Evolutionary conservation across 2,329 filamentous ascomycete genomes (phyloP).

Genomic region (Fusarium protoensiforme): DNA sequence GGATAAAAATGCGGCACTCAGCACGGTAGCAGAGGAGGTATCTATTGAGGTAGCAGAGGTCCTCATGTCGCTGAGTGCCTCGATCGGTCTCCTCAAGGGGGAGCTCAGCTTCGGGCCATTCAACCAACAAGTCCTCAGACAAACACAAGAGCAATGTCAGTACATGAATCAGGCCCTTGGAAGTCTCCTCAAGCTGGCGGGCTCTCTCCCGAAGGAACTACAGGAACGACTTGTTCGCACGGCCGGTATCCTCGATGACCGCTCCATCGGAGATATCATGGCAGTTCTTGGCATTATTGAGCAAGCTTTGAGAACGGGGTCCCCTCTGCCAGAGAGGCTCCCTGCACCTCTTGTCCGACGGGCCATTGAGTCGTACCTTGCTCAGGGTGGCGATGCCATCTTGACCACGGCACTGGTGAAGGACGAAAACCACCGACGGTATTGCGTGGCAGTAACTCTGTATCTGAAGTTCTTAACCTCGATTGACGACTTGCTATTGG

Average conservation of each 20-base stretch:
- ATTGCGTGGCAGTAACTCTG: conserved; percentile 57
- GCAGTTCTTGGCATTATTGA: conserved; percentile 59
- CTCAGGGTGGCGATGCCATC: conserved; percentile 34
- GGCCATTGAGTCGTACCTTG: conserved; percentile 43
- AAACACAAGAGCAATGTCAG: conserved; percentile 44
- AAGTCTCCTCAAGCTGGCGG: conserved; percentile 47
- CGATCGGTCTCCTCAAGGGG: conserved; percentile 44
- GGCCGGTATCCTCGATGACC: conserved; percentile 55
- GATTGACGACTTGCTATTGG: conserved; percentile 57
- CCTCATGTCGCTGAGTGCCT: conserved; percentile 37
- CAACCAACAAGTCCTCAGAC: conserved; percentile 44
- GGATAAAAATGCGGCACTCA: conserved; percentile 44
- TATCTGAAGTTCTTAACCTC: conserved; percentile 56
- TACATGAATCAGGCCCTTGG: conserved; percentile 49
- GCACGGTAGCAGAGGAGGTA: conserved; percentile 43
- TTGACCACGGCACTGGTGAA: conserved; percentile 49
- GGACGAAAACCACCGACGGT: conserved; percentile 57
- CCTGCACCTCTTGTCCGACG: conserved; percentile 58
- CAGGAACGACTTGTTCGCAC: conserved; percentile 52
- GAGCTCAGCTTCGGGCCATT: conserved; percentile 48
- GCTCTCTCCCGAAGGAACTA: conserved; percentile 51
- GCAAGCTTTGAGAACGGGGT: conserved; percentile 58
- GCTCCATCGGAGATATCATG: conserved; percentile 61
- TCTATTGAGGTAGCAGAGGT: conserved; percentile 46
- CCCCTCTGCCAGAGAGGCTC: conserved; percentile 59